Conservation (phyloP, 371 early-diverging fungal genomes). For the Syncephalastrum racemosum region DNA sequence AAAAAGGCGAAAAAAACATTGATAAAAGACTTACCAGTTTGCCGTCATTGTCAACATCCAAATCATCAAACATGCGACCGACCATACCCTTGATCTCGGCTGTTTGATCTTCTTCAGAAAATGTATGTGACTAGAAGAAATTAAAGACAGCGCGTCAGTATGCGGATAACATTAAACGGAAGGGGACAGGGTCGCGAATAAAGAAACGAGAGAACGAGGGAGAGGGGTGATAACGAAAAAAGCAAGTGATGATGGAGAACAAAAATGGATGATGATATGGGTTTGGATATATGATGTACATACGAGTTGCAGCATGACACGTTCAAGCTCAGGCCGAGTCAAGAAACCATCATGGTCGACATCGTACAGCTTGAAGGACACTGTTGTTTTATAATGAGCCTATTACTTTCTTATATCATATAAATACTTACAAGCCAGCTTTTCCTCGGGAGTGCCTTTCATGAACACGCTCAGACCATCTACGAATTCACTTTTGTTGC, state of each 20-base stretch:
- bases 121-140: constrained; percentile 50
- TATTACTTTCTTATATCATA: constrained; percentile 4
- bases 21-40: constrained; percentile 58
- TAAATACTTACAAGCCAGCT: constrained; percentile 64
- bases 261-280: not conserved
- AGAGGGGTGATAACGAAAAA: constrained; percentile 1
- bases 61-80: constrained; percentile 72
- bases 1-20: too few species aligned
- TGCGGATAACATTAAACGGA: not conserved
- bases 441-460: constrained; percentile 81
- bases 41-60: constrained; percentile 84
- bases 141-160: not conserved
- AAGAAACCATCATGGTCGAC: constrained; percentile 78
- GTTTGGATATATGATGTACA: not conserved
- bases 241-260: not conserved
- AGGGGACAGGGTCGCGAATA: constrained; percentile 2
- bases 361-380: constrained; percentile 84
- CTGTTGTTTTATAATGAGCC: constrained; percentile 32
- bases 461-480: constrained; percentile 76
- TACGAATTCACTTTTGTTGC: constrained; percentile 61
- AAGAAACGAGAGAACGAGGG: not conserved
- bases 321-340: constrained; percentile 72
- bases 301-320: constrained; percentile 77
- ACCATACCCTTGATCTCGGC: constrained; percentile 66
- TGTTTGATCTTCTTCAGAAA: constrained; percentile 72